A percentile compares a stretch with the other conserved stretches of the same genome.
Evolutionary conservation across 129 eudicot genomes (phyloP).

Genomic region (Helichrysum umbraculigerum): DNA sequence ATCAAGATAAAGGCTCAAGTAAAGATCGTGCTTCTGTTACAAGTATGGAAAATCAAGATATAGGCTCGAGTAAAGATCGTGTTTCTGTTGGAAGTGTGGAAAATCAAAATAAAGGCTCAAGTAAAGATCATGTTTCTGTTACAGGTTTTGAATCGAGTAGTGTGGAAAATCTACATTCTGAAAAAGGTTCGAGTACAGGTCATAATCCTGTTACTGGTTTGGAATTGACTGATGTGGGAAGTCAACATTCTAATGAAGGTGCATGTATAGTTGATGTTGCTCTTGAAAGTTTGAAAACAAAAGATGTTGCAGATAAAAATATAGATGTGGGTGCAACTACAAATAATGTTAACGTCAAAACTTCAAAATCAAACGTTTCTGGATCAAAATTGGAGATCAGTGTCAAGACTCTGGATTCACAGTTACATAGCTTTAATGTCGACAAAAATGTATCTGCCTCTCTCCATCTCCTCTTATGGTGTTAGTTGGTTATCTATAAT

Average conservation of each 20-base stretch:
- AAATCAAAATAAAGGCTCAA: conserved; percentile 21
- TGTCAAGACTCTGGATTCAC: conserved; percentile 90
- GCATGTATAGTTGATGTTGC: conserved; percentile 11
- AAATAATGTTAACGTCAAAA: neutral
- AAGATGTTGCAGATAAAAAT: conserved; percentile 3
- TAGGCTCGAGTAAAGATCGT: neutral
- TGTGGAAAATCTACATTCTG: conserved; percentile 3
- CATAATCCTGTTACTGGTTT: neutral
- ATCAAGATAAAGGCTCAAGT: conserved; percentile 19
- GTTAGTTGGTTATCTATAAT: neutral
- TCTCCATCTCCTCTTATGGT: neutral
- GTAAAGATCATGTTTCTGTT: neutral
- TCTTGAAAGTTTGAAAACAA: neutral
- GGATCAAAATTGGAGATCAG: conserved; percentile 68
- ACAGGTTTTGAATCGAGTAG: neutral
- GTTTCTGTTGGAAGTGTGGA: neutral
- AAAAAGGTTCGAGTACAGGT: neutral
- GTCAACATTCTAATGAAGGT: conserved; percentile 17
- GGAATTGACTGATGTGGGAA: neutral
- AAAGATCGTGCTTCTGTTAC: conserved; percentile 5
- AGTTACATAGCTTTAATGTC: conserved; percentile 57
- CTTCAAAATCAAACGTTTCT: neutral
- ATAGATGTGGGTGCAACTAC: conserved; percentile 11
- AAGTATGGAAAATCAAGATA: neutral
- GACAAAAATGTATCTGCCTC: conserved; percentile 56